phyloP scores from a whole-genome alignment of 371 early-diverging fungal species.

The Mortierella sp. region DNA sequence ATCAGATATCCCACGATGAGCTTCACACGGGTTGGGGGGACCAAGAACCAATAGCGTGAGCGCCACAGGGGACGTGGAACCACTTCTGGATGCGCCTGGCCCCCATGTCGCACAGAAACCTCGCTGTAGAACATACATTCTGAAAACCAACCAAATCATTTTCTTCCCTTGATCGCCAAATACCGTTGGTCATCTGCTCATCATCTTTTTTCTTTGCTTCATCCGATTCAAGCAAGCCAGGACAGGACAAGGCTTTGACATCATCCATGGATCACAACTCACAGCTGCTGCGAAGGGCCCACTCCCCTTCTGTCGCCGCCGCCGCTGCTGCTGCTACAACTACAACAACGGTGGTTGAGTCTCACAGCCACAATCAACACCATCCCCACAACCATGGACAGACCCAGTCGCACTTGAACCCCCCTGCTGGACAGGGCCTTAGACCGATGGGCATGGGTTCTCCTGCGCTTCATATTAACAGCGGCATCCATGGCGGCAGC shows the following conservation, averaged over 20 bases:
- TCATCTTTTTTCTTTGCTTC: not conserved
- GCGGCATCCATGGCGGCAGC: slow-evolving; percentile 8
- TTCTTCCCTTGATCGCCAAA: slow-evolving; percentile 2
- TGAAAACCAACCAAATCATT: too few relatives aligned
- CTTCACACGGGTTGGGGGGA: too few relatives aligned
- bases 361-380: slow-evolving; percentile 18
- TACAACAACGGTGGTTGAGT: slow-evolving; percentile 38
- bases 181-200: not conserved
- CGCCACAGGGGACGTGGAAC: too few relatives aligned
- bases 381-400: slow-evolving; percentile 14
- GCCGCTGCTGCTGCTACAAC: slow-evolving; percentile 30
- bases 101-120: too few relatives aligned
- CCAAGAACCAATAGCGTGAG: too few relatives aligned
- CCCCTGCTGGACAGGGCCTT: slow-evolving; percentile 9
- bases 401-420: slow-evolving; percentile 19
- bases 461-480: slow-evolving; percentile 5
- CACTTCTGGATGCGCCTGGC: too few relatives aligned
- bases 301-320: slow-evolving; percentile 49
- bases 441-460: slow-evolving; percentile 26
- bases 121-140: too few relatives aligned
- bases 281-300: slow-evolving; percentile 43
- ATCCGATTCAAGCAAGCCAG: not conserved
- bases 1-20: not conserved
- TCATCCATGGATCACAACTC: slow-evolving; percentile 39
- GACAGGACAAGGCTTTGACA: not conserved